A percentile compares a stretch with the other conserved stretches of the same genome.
phyloP scores from a whole-genome alignment of 805 yeast species.

The Pachysolen tannophilus region DNA sequence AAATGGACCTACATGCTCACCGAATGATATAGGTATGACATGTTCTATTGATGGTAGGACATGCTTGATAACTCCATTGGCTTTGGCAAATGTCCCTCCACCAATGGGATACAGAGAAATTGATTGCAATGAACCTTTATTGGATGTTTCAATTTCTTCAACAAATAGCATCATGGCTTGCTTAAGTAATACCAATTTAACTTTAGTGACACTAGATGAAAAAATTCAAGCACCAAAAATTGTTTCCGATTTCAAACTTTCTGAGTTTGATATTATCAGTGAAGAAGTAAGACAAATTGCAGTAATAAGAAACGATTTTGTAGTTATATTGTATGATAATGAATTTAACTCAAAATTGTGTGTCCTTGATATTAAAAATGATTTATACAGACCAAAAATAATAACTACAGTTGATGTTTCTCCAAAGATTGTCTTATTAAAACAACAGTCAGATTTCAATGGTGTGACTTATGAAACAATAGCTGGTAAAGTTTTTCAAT shows the following conservation, averaged over 20 bases:
- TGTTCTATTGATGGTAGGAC: slow-evolving; percentile 73
- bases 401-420: slow-evolving; percentile 33
- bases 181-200: slow-evolving; percentile 41
- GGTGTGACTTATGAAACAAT: slow-evolving; percentile 50
- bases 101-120: slow-evolving; percentile 75
- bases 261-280: slow-evolving; percentile 26
- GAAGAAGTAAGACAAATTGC: slow-evolving; percentile 60
- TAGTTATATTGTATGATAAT: slow-evolving; percentile 49
- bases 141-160: slow-evolving; percentile 56
- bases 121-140: slow-evolving; percentile 43
- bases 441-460: slow-evolving; percentile 45
- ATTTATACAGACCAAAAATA: slow-evolving; percentile 32
- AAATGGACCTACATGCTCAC: slow-evolving; percentile 61
- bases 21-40: slow-evolving; percentile 70
- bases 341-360: slow-evolving; percentile 41
- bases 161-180: slow-evolving; percentile 54
- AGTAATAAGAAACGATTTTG: slow-evolving; percentile 38
- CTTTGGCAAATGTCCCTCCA: slow-evolving; percentile 88
- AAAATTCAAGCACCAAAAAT: slow-evolving; percentile 41
- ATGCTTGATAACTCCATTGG: slow-evolving; percentile 72
- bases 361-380: slow-evolving; percentile 38
- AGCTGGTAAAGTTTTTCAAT: slow-evolving; percentile 47
- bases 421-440: slow-evolving; percentile 47
- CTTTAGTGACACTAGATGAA: slow-evolving; percentile 39
- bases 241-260: slow-evolving; percentile 22